Evolutionary conservation across 768 basidiomycete species (phyloP).

Genomic region (Tulasnella calospora): DNA sequence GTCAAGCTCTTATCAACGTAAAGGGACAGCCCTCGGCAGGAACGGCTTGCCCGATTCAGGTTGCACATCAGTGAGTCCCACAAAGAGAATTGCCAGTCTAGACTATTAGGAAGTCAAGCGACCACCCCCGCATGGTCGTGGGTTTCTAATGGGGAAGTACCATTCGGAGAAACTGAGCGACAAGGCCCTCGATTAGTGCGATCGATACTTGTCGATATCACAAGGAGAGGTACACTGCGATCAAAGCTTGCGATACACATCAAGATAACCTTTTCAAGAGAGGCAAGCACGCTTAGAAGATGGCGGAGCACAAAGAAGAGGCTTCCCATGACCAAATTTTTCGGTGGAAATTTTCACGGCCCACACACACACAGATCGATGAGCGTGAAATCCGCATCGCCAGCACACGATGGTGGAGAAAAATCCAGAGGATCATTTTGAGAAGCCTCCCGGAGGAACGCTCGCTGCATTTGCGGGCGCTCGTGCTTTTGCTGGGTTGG

Average conservation of each 20-base stretch:
- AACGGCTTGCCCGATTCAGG: no score
- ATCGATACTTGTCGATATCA: background rate
- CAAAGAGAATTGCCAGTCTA: background rate
- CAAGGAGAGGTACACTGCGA: background rate
- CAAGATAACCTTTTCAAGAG: background rate
- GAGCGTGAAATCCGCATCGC: background rate
- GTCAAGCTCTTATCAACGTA: no score
- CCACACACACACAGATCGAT: background rate
- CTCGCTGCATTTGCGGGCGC: background rate
- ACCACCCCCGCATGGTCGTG: background rate
- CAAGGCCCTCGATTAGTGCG: background rate
- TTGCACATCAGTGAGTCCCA: no score
- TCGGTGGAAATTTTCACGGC: background rate
- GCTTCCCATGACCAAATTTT: background rate
- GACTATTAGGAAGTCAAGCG: background rate
- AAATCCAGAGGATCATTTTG: background rate
- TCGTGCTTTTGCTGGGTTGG: no score
- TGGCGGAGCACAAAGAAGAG: background rate
- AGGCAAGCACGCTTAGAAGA: background rate
- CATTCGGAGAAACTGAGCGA: background rate
- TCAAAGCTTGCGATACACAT: background rate
- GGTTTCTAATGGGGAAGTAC: background rate
- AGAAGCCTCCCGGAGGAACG: background rate
- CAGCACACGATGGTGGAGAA: background rate
- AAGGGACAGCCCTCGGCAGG: no score